Evolutionary conservation across 495 filamentous ascomycete genomes (phyloP).

Genomic region (Xylaria curta): DNA sequence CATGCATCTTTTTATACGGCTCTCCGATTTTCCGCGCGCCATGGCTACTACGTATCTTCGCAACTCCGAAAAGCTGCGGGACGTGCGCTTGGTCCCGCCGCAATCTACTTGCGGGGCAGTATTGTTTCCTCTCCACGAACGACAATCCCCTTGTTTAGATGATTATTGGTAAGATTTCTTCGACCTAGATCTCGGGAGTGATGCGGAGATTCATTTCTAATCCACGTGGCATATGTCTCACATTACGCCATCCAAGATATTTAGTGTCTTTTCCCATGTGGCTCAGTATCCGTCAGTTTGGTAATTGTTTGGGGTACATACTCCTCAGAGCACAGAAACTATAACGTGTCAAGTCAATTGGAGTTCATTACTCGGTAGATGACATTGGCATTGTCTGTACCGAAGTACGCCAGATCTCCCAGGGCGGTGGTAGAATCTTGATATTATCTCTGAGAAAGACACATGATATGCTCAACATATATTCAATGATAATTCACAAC

Average conservation of each 20-base stretch:
- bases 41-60: slow-evolving; percentile 2
- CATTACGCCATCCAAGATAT: not conserved
- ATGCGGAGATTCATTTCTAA: not conserved
- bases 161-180: not conserved
- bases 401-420: not conserved
- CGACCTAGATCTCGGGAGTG: not conserved
- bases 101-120: slow-evolving; percentile 17
- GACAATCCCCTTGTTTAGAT: slow-evolving; percentile 3
- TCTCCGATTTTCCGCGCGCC: no score
- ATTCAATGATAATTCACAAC: not conserved
- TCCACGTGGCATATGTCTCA: slow-evolving; percentile 4
- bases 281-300: not conserved
- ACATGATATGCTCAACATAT: not conserved
- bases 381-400: not conserved
- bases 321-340: not conserved
- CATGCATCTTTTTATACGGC: not conserved
- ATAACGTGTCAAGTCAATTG: not conserved
- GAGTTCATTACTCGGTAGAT: not conserved
- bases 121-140: not conserved
- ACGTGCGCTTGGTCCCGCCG: slow-evolving; percentile 20
- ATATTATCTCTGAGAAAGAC: not conserved
- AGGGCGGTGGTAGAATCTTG: not conserved
- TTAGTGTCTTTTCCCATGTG: not conserved
- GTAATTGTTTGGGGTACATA: not conserved
- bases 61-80: slow-evolving; percentile 11